Evolutionary conservation across 208 protist genomes (phyloP), one percentile per base, ranked within the genome.

Genomic region (Leishmania mexicana): DNA sequence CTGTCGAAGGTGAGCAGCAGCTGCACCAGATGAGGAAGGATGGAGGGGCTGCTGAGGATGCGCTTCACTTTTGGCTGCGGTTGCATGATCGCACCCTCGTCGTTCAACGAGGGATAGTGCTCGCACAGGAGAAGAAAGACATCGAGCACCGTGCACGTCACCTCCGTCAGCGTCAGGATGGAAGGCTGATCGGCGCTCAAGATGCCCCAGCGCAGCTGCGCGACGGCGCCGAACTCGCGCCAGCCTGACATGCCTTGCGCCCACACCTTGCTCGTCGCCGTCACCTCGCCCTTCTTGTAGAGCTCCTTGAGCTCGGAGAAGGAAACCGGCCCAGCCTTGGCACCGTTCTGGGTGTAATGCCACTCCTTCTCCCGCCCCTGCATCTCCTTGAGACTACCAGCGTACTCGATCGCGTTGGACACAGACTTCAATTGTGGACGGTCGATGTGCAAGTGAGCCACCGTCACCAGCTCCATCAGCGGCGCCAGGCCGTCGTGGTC

Each of bases 21-120:
- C 88, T 99, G 96, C n/a, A 99, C 97, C 83, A 99, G 79, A 81
- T 98, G 96, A 19, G 96, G 96, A 45, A 99, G 89, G n/a, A 96
- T 83, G 17, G 86, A 75, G 21, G 93, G 87, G 75, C 96, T 88
- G 45, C 90, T 94, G 24, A 99, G 85, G 58, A 92, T 87, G 17
- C 97, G 93, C 85, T 98, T 99, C 28, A 98, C 93, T n/a, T 90
- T 80, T 47, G 98, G 97, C 38, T 98, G 80, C 35, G 98, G 98
- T 57, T 96, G 91, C 86, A 99, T 98, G 19, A 99, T 81, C 28
- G 92, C 89, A 8, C 96, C 96, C 47, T 96, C 90, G 35, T 80
- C 83, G 83, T 98, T 93, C 57, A 90, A 82, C 3, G 93, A 98
- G 1, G 97, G 97, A 81, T 96, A 98, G 70, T 95, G 93, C 64